phyloP scores from a whole-genome alignment of 1,284 basidiomycete species.

The Wallemia hederae region DNA sequence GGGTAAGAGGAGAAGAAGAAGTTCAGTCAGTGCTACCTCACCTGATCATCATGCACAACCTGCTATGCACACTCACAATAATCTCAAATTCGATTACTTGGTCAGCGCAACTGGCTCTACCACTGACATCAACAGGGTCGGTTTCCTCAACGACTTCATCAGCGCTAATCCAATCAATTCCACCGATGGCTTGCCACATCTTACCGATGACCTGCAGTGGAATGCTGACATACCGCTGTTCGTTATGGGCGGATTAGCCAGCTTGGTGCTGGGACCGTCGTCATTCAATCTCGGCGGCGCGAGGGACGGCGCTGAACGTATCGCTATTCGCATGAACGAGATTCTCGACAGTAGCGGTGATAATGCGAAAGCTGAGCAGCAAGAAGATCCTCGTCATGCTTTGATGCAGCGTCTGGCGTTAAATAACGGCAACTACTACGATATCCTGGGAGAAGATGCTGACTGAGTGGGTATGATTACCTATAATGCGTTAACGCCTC shows the following conservation, averaged over 20 bases:
- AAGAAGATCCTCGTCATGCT: not conserved
- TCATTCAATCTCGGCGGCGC: constrained; percentile 16
- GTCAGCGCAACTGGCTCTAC: constrained; percentile 12
- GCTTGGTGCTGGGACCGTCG: constrained; percentile 13
- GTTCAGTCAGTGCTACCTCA: too few species aligned
- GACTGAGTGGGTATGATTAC: too few species aligned
- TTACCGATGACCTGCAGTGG: constrained; percentile 14
- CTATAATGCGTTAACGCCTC: not conserved
- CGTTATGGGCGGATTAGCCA: constrained; percentile 10
- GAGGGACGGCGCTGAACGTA: constrained; percentile 15
- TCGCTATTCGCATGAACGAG: constrained; percentile 10
- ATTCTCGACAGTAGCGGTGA: not conserved
- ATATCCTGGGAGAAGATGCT: not conserved
- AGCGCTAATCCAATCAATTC: constrained; percentile 9
- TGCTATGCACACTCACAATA: too few species aligned
- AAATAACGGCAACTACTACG: not conserved
- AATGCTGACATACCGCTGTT: constrained; percentile 12
- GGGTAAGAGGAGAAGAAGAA: not conserved
- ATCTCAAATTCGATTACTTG: constrained; percentile 8
- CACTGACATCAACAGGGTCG: constrained; percentile 7
- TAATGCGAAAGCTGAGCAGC: too few species aligned
- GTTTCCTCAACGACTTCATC: constrained; percentile 10
- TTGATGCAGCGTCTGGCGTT: not conserved
- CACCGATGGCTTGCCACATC: constrained; percentile 12
- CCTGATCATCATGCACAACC: too few species aligned